Base-by-base conservation (phyloP, 2,329 filamentous ascomycete species). In the Colletotrichum viniferum region DNA sequence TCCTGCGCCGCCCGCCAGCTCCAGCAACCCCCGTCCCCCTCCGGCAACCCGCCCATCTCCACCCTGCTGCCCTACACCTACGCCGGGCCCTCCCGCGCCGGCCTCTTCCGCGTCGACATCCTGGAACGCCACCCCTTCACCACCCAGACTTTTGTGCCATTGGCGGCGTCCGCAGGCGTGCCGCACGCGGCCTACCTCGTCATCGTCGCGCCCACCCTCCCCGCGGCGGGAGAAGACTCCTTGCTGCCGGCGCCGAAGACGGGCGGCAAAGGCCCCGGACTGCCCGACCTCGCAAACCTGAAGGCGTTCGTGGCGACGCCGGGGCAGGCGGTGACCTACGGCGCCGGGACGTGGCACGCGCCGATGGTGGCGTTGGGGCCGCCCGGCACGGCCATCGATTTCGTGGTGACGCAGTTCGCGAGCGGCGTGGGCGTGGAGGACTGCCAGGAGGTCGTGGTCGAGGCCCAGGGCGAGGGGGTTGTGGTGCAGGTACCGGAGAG, bases 91-190 rank as follows among this genome's bases (percentile, higher is more conserved):
- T 24, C 67, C 32, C 36, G 68, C 38, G 28, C 61, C 65, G 79
- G 71, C 77, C 76, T 74, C 26, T 94, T 98, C 82, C 87, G 90
- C 61, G 89, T 98, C 69, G 85, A 86, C 24, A 91, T 98, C 73
- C 90, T 98, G 34, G 97, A 99, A 84, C 90, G 97, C 52, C 97
- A 99, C 84, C 96, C 97, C 0, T 98, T 93, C 85, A 98, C 97
- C 2, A 95, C 95, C 2, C 97, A 99, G 86, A 98, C 96, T 0
- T 98, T 99, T 84, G 90, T 95, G 58, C 97, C 97, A 0, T 87
- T 98, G 66, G 90, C 85, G 13, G 85, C 28, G 4, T 21, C 55
- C n/a, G 69, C 18, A 2, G 30, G 21, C 48, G 28, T 36, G 4
- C 79, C 83, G 13, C 80, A 82, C 7, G 87, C 87, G 13, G 85